Evolutionary conservation across 495 filamentous ascomycete species (phyloP).

Genomic region (Penicillium paxilli): DNA sequence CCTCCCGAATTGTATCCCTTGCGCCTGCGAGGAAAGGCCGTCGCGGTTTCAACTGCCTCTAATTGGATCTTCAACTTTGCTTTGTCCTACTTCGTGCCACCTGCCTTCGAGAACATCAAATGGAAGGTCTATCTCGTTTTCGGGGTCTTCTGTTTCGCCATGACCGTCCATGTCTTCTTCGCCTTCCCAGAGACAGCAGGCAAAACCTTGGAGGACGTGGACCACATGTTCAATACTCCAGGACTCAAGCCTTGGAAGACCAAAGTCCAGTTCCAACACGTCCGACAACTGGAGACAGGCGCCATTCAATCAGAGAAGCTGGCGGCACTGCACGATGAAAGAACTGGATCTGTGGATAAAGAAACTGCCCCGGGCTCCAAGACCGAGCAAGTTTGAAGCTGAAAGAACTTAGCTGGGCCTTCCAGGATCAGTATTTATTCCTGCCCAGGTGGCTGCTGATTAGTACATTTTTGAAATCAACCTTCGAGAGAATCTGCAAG

Average conservation of each 20-base stretch:
- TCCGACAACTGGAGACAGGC: slow-evolving; percentile 29
- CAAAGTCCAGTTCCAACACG: slow-evolving; percentile 36
- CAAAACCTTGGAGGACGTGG: slow-evolving; percentile 77
- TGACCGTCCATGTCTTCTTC: slow-evolving; percentile 76
- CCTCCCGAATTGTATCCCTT: slow-evolving; percentile 69
- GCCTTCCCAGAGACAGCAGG: slow-evolving; percentile 82
- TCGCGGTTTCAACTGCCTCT: slow-evolving; percentile 68
- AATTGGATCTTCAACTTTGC: slow-evolving; percentile 86
- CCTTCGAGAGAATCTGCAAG: too few species aligned
- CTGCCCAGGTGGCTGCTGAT: background rate
- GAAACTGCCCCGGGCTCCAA: background rate
- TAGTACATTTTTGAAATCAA: too few species aligned
- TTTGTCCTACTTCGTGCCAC: slow-evolving; percentile 74
- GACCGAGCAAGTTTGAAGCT: background rate
- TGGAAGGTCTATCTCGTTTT: slow-evolving; percentile 78
- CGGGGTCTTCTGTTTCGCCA: slow-evolving; percentile 70
- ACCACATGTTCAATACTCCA: slow-evolving; percentile 66
- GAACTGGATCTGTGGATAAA: slow-evolving; percentile 6
- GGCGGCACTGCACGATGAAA: slow-evolving; percentile 16
- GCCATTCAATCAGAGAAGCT: slow-evolving; percentile 30
- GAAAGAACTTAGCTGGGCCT: background rate
- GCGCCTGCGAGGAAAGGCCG: slow-evolving; percentile 62
- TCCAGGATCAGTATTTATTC: background rate
- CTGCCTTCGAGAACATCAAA: slow-evolving; percentile 69
- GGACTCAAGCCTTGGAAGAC: slow-evolving; percentile 69